Base-by-base conservation (phyloP, 2,329 filamentous ascomycete species). In the Xylaria sp. region DNA sequence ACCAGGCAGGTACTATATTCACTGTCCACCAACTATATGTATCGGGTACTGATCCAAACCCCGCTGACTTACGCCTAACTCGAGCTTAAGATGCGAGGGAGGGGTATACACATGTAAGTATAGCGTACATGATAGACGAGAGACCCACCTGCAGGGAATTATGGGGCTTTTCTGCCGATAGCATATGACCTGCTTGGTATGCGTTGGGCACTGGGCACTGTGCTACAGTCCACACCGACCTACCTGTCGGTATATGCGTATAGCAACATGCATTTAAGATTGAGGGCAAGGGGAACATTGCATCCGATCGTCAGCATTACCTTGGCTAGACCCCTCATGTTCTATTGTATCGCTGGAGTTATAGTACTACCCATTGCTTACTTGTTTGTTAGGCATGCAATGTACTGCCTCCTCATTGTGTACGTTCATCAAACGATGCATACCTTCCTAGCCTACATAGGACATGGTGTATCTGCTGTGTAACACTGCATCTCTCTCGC, bases 381-480 rank as follows among this genome's bases (percentile, higher is more conserved):
- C 15, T 26, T 17, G 17, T 26, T 31, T 23, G 20, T 26, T 48
- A 48, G 46, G 46, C 26, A n/a, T 15, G 6, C 6, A 42, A 53
- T 53, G 49, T 53, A 33, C 28, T 20, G 49, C 7, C 13, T 53
- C 49, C 13, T 53, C 26, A 1, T 31, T 15, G 6, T 15, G 48
- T 51, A 28, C 38, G 13, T 40, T 40, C 38, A 40, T 15, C 38
- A 40, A 15, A 40, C 38, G 13, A 5, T 40, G 13, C 38, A 40
- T 40, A 42, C 40, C 17, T 42, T 13, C 17, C 15, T 42, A 42
- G 36, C 38, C 40, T 42, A n/a, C 40, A 42, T 49, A 49, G 4
- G 46, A 28, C 38, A 60, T 66, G 40, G 48, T 59, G 60, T 17
- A 33, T 56, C 58, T 49, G 31, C 17, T 57, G 33, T 28, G 31